Conservation (phyloP, 2,329 filamentous ascomycete genomes). For the Diplodia seriata region DNA sequence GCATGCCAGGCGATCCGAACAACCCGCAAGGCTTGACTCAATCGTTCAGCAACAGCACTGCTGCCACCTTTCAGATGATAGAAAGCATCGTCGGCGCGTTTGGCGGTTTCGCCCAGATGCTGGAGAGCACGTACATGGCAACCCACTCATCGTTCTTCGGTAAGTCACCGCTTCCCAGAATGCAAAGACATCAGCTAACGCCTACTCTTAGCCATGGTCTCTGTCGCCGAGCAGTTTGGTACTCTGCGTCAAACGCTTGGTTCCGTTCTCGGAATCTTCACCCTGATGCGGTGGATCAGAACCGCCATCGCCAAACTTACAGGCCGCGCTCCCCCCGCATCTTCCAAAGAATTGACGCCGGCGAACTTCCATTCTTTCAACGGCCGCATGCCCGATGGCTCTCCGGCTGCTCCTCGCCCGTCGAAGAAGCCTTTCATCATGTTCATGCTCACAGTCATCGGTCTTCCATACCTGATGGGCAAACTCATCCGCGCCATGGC, state of each 20-base stretch:
- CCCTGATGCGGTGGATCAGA: conserved; percentile 91
- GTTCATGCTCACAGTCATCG: conserved; percentile 93
- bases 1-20: conserved; percentile 68
- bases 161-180: conserved; percentile 56
- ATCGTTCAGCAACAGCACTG: conserved; percentile 91
- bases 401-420: conserved; percentile 71
- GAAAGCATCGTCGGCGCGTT: conserved; percentile 97
- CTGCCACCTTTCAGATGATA: conserved; percentile 97
- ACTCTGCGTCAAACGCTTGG: conserved; percentile 92
- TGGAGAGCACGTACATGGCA: conserved; percentile 99
- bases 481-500: conserved; percentile 90
- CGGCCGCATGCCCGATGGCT: conserved; percentile 72
- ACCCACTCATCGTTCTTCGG: conserved; percentile 98
- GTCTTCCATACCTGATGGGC: conserved; percentile 94
- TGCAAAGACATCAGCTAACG: conserved; percentile 37
- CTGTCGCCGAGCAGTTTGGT: conserved; percentile 95
- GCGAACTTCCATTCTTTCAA: conserved; percentile 90
- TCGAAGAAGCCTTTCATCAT: conserved; percentile 96
- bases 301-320: conserved; percentile 92
- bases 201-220: conserved; percentile 79
- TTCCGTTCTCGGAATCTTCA: conserved; percentile 93
- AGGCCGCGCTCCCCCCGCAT: conserved; percentile 85
- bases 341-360: conserved; percentile 85
- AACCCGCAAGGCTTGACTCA: conserved; percentile 95
- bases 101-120: conserved; percentile 97